phyloP scores from a whole-genome alignment of 2,329 filamentous ascomycete genomes.

The Aspergillus flavus region DNA sequence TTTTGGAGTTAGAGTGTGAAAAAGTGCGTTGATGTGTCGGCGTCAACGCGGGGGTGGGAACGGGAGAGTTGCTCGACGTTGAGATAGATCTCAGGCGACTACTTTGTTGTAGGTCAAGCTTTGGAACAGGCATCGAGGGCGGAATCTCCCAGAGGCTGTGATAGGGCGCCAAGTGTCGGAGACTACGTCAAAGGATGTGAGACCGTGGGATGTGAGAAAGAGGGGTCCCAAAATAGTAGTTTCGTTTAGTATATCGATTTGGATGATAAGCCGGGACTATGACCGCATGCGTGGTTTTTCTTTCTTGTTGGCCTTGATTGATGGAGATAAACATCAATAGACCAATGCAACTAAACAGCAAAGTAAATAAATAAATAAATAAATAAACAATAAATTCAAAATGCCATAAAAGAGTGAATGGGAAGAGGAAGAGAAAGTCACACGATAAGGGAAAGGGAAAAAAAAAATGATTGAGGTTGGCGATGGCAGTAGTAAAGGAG shows the following conservation, averaged over 20 bases:
- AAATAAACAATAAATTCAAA: background rate
- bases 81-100: slow-evolving; percentile 20
- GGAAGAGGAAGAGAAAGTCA: slow-evolving; percentile 5
- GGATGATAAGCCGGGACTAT: background rate
- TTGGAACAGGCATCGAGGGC: slow-evolving; percentile 22
- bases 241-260: background rate
- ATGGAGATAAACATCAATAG: background rate
- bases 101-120: slow-evolving; percentile 17
- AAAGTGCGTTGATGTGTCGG: slow-evolving; percentile 24
- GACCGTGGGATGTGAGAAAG: background rate
- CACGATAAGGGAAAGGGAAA: slow-evolving; percentile 5
- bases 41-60: slow-evolving; percentile 25
- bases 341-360: background rate
- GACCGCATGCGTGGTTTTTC: background rate
- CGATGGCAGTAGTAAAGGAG: background rate
- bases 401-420: background rate
- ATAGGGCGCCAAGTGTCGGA: slow-evolving; percentile 12
- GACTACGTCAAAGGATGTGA: slow-evolving; percentile 2
- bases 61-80: slow-evolving; percentile 9
- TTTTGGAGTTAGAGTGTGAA: slow-evolving; percentile 25
- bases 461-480: slow-evolving; percentile 1
- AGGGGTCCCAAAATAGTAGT: slow-evolving; percentile 1
- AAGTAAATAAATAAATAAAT: background rate
- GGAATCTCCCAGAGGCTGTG: slow-evolving; percentile 15
- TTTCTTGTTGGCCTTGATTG: background rate